phyloP scores from a whole-genome alignment of 169 alveolate species.

The Plasmodium cynomolgi region DNA sequence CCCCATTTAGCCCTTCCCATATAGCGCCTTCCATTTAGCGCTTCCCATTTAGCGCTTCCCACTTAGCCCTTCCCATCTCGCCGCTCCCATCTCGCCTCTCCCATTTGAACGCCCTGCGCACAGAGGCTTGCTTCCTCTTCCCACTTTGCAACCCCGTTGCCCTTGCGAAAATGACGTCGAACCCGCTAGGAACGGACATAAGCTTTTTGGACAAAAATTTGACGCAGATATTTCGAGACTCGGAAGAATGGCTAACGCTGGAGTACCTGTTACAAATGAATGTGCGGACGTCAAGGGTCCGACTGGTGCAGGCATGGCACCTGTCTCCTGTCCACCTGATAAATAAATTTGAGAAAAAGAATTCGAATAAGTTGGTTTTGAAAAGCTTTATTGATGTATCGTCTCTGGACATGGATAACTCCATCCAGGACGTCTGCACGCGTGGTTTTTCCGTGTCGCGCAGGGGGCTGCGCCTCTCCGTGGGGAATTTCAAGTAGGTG shows the following conservation, averaged over 20 bases:
- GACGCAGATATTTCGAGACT: conserved; percentile 77
- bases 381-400: conserved; percentile 88
- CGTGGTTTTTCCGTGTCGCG: conserved; percentile 89
- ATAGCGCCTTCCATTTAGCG: no score
- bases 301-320: conserved; percentile 86
- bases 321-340: conserved; percentile 77
- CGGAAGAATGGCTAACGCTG: conserved; percentile 84
- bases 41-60: neutral
- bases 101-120: no score
- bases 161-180: neutral
- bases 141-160: neutral
- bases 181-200: conserved; percentile 44
- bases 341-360: conserved; percentile 43
- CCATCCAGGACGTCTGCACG: conserved; percentile 90
- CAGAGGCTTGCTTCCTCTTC: neutral
- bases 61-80: no score
- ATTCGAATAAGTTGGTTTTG: conserved; percentile 83
- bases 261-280: conserved; percentile 83
- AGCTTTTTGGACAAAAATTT: conserved; percentile 55
- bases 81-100: no score
- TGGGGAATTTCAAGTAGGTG: conserved; percentile 90
- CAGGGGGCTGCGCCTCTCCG: conserved; percentile 87
- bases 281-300: conserved; percentile 84
- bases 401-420: conserved; percentile 87
- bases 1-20: no score